Evolutionary conservation across 768 basidiomycete species (phyloP), one percentile per base, ranked within the genome.

Genomic region (Rhizopogon roseolus): DNA sequence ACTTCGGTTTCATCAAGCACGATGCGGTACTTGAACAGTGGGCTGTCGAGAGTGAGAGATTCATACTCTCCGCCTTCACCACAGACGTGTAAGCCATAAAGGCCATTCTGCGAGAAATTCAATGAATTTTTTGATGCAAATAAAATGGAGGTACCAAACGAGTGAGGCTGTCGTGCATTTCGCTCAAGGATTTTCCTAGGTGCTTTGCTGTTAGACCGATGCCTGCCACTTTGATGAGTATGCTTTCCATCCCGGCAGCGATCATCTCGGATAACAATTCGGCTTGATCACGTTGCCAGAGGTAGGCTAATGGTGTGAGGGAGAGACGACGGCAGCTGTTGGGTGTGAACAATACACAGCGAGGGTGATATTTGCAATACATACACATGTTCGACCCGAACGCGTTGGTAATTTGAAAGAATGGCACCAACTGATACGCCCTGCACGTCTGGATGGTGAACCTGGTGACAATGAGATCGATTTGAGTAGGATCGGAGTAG

Each of bases 11-110:
- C 81, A 34, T 71, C 76, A 85, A 98, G 66, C 6, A 73, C 65
- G 36, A 99, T 86, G 9, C 79, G 76, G 38, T 79, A 78, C 60
- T 91, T 90, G 80, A 95, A 98, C 11, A 96, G 64, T 0, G 95
- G 91, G 56, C 88, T 90, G 60, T 97, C 91, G 11, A 94, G 73
- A 1, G 96, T 98, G 54, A 98, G 74, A 0, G 88, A 91, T 66
- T 99, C 97, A 69, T 98, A 99, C 72, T 99, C 97, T 2, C 97
- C 97, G 2, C 97, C 97, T 72, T 99, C 97, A 9, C 97, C 97
- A 57, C 96, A 98, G 2, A 96, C 80, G 65, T 99, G 97, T 0
- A 88, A 86, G 4, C 94, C 94, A 62, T 93, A 99, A 27, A 82
- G 70, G 9, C 71, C 64, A 65, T 95, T 92, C 92, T 93, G 58